A percentile compares a stretch with the other conserved stretches of the same genome.
phyloP scores from a whole-genome alignment of 2,329 filamentous ascomycete species.

The Fusarium siculi region DNA sequence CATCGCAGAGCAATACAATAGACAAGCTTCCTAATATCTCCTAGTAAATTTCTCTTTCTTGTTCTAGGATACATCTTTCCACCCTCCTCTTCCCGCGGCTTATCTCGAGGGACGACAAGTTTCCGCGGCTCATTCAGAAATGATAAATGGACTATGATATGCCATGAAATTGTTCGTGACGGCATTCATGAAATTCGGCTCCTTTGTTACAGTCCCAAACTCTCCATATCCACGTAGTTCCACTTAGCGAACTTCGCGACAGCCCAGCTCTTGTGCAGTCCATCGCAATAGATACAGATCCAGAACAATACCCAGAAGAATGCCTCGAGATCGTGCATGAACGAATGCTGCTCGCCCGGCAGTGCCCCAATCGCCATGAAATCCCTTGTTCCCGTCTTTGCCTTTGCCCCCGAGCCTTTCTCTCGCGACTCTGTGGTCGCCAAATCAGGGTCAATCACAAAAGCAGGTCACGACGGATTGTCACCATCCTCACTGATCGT shows the following conservation, averaged over 20 bases:
- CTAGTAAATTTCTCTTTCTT: no score
- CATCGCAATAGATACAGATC: background rate
- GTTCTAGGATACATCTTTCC: no score
- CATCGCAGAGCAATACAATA: no score
- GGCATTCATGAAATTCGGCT: background rate
- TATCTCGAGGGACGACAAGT: background rate
- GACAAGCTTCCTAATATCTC: no score
- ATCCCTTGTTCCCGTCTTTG: background rate
- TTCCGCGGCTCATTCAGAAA: background rate
- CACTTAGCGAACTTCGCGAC: background rate
- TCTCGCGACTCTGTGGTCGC: background rate
- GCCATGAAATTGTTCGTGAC: background rate
- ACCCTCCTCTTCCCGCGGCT: no score
- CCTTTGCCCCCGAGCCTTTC: background rate
- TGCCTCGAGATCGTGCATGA: conserved; percentile 16
- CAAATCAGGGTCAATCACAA: background rate
- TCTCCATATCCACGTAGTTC: background rate
- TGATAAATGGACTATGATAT: background rate
- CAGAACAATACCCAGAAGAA: conserved; percentile 15
- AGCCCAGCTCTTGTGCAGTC: background rate
- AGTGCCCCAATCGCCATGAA: conserved; percentile 7
- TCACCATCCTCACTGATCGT: background rate
- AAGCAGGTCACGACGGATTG: background rate
- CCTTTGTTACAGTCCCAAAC: conserved; percentile 18
- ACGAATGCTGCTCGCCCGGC: conserved; percentile 2